A percentile compares a stretch with the other conserved stretches of the same genome.
These are phyloP conservation scores for Aureobasidium pullulans DNA, from an alignment of 2,329 filamentous ascomycete genomes.

Conservation along the genomic window DNA sequence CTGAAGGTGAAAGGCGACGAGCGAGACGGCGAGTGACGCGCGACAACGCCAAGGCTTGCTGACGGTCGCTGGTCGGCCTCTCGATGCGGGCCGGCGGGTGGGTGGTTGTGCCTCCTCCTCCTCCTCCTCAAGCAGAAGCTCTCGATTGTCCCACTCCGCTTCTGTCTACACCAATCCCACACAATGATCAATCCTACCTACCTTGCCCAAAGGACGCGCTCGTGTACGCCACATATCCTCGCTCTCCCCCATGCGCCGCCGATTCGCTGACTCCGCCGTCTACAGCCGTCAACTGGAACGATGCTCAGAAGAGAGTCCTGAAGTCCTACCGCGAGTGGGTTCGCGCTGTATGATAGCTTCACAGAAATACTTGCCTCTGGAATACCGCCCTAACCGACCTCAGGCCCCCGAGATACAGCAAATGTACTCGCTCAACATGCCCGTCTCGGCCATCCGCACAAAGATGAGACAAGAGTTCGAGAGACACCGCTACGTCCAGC, in stretches of 20 bases:
- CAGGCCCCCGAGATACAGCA: conserved; percentile 94
- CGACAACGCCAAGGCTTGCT: background rate
- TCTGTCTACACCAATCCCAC: background rate
- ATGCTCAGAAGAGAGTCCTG: conserved; percentile 81
- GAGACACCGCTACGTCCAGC: conserved; percentile 85
- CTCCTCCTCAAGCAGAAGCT: background rate
- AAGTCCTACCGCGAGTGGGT: conserved; percentile 93
- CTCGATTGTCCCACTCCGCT: background rate
- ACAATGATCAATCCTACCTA: conserved; percentile 81
- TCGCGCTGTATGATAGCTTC: conserved; percentile 68
- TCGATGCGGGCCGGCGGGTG: background rate
- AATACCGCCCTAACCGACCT: conserved; percentile 5
- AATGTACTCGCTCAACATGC: conserved; percentile 91
- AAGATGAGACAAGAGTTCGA: conserved; percentile 97
- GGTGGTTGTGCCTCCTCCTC: background rate
- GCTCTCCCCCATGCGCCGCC: conserved; percentile 9
- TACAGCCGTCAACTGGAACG: conserved; percentile 77
- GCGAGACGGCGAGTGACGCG: background rate
- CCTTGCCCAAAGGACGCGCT: conserved; percentile 57
- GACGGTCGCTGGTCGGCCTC: background rate
- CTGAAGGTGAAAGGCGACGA: background rate
- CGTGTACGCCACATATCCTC: conserved; percentile 34
- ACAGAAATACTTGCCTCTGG: background rate
- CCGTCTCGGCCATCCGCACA: conserved; percentile 78
- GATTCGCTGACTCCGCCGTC: conserved; percentile 15